Evolutionary conservation across 1,284 basidiomycete species (phyloP), one percentile per base, ranked within the genome.

Genomic region (Cerioporus squamosus): DNA sequence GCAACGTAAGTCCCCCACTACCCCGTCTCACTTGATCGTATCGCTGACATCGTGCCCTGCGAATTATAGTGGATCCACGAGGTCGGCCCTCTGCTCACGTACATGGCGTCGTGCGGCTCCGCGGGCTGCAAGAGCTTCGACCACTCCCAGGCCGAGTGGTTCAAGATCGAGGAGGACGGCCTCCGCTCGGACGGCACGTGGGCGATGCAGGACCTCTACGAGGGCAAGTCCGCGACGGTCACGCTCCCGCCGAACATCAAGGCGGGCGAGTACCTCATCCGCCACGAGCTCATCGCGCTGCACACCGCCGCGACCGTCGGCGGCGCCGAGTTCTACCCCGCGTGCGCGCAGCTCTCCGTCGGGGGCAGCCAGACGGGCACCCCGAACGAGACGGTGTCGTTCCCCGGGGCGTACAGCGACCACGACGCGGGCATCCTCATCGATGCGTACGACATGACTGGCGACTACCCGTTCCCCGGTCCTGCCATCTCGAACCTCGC

Each of bases 261-360:
- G 0, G 70, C 86, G 0, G 89, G 89, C 1, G 75, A 85, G 63
- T 91, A 91, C 70, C 77, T 91, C 59, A 72, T 91, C 65, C 85
- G 89, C 4, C 83, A 88, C 69, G 88, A 91, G 51, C 57, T 66
- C 36, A 85, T 91, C 68, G 82, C 85, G 3, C 81, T 91, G 17
- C 89, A 91, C 63, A 75, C 81, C 23, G 89, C 79, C 8, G 68
- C 68, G 49, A 57, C 67, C 3, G 1, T 53, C 1, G 82, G 82
- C 8, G 84, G 84, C 17, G 88, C 86, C 17, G 88, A 91, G 72
- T 90, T 89, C 75, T 91, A 91, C 69, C 84, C 85, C 0, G 81
- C 79, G 20, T 91, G 88, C 68, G 70, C 81, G 7, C 89, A 91
- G 67, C 66, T 91, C 58, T 75, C 63, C 23, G 74, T 91, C 38